These are phyloP conservation scores for Nasturtium officinale DNA, from an alignment of 345 rosid genomes.

Conservation along the genomic window DNA sequence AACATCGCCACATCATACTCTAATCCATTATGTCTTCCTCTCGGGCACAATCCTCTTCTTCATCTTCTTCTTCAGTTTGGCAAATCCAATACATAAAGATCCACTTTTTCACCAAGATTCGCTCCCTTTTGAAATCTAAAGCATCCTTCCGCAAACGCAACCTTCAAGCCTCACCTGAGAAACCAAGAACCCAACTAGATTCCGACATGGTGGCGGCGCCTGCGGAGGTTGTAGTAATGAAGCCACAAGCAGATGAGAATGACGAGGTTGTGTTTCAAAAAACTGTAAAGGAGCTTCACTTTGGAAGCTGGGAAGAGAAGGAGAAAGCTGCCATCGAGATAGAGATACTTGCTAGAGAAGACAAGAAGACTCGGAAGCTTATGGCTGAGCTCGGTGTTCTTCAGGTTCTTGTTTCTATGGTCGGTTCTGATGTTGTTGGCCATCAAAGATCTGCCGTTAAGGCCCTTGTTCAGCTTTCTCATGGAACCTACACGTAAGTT, in stretches of 20 bases:
- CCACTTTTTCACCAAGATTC: slow-evolving; percentile 59
- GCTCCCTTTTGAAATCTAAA: slow-evolving; percentile 63
- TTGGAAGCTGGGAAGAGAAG: slow-evolving; percentile 79
- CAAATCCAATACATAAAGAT: slow-evolving; percentile 49
- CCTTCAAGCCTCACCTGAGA: slow-evolving; percentile 26
- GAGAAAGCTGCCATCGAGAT: slow-evolving; percentile 70
- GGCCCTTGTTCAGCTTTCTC: slow-evolving; percentile 85
- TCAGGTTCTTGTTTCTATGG: slow-evolving; percentile 75
- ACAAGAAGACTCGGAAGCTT: slow-evolving; percentile 56
- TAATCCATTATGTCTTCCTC: slow-evolving; percentile 42
- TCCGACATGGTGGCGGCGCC: slow-evolving; percentile 7
- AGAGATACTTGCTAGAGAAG: slow-evolving; percentile 61
- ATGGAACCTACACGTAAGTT: slow-evolving; percentile 78
- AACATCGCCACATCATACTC: slow-evolving; percentile 23
- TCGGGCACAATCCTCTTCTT: slow-evolving; percentile 44
- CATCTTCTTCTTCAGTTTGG: slow-evolving; percentile 49
- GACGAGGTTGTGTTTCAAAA: slow-evolving; percentile 58
- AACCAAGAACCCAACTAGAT: slow-evolving; percentile 27
- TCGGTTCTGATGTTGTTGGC: slow-evolving; percentile 43
- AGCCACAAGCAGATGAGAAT: slow-evolving; percentile 34
- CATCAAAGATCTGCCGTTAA: slow-evolving; percentile 60
- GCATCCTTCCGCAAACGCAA: slow-evolving; percentile 43
- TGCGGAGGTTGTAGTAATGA: background rate
- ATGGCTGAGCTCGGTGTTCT: slow-evolving; percentile 92
- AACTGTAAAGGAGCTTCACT: slow-evolving; percentile 83